phyloP scores from a whole-genome alignment of 305 asterid genomes.

The Solanum hybrid region DNA sequence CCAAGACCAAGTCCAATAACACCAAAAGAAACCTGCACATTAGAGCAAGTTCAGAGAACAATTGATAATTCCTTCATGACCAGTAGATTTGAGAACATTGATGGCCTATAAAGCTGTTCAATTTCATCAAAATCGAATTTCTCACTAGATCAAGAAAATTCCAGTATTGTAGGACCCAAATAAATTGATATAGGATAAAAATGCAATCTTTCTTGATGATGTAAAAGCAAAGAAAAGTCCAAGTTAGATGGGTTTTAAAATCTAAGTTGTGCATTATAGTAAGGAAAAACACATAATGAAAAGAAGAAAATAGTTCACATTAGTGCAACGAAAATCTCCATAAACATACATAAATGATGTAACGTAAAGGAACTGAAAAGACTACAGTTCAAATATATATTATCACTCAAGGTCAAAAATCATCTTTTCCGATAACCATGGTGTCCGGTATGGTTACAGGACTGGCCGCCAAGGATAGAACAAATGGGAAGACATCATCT shows the following conservation, averaged over 20 bases:
- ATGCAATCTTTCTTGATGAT: not conserved
- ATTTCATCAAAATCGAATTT: not conserved
- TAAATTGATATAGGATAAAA: not conserved
- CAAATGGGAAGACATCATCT: not conserved
- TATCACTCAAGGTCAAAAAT: not conserved
- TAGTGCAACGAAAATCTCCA: not conserved
- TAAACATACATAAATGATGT: not conserved
- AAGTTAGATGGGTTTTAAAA: not conserved
- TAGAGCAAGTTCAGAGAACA: not conserved
- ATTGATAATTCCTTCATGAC: not conserved
- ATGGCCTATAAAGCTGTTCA: not conserved
- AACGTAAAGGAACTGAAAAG: not conserved
- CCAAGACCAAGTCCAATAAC: conserved; percentile 83
- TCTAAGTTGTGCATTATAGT: not conserved
- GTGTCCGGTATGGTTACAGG: not conserved
- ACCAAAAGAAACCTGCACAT: conserved; percentile 80
- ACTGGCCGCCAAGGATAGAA: not conserved
- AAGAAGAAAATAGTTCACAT: not conserved
- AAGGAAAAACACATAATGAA: not conserved
- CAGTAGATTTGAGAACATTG: not conserved
- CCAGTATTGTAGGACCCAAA: not conserved
- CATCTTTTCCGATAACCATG: not conserved
- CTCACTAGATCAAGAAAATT: not conserved
- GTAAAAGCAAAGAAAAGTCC: not conserved
- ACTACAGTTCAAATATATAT: not conserved